Evolutionary conservation across 2,329 filamentous ascomycete genomes (phyloP).

Genomic region (Pseudogymnoascus destructans): DNA sequence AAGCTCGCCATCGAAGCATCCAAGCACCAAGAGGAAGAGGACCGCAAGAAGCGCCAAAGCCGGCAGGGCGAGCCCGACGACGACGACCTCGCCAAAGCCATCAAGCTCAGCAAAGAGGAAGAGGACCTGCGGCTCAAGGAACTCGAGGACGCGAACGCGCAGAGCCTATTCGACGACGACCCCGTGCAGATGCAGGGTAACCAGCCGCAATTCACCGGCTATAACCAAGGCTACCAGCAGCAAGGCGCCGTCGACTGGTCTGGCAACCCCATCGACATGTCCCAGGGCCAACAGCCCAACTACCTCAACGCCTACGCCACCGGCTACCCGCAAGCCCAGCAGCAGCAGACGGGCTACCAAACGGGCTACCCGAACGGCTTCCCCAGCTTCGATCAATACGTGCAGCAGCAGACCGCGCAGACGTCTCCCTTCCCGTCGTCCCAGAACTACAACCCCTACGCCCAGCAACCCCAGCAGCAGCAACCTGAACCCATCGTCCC

Average conservation of each 20-base stretch:
- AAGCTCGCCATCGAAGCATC: constrained; percentile 85
- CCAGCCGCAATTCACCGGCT: constrained; percentile 71
- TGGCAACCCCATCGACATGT: constrained; percentile 79
- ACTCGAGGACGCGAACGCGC: constrained; percentile 72
- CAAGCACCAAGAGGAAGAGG: constrained; percentile 89
- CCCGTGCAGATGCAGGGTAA: constrained; percentile 36
- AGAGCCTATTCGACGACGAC: constrained; percentile 78
- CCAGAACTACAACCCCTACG: constrained; percentile 46
- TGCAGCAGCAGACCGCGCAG: constrained; percentile 33
- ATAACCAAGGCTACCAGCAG: constrained; percentile 96
- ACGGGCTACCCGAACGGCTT: constrained; percentile 61
- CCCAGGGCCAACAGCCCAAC: constrained; percentile 57
- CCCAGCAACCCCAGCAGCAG: constrained; percentile 38
- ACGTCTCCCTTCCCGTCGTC: neutral
- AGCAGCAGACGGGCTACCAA: constrained; percentile 44
- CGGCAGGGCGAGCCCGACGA: constrained; percentile 48
- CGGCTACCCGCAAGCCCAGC: constrained; percentile 30
- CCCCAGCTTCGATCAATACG: constrained; percentile 56
- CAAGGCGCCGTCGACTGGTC: constrained; percentile 95
- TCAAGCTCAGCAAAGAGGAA: constrained; percentile 87
- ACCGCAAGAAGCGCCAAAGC: constrained; percentile 57
- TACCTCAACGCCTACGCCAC: constrained; percentile 45
- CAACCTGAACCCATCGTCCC: constrained; percentile 50
- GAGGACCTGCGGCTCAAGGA: constrained; percentile 81
- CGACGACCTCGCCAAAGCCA: constrained; percentile 86